phyloP scores from a whole-genome alignment of 1,139 yeast species.

The Hemisphaericaspora lyxosophila region DNA sequence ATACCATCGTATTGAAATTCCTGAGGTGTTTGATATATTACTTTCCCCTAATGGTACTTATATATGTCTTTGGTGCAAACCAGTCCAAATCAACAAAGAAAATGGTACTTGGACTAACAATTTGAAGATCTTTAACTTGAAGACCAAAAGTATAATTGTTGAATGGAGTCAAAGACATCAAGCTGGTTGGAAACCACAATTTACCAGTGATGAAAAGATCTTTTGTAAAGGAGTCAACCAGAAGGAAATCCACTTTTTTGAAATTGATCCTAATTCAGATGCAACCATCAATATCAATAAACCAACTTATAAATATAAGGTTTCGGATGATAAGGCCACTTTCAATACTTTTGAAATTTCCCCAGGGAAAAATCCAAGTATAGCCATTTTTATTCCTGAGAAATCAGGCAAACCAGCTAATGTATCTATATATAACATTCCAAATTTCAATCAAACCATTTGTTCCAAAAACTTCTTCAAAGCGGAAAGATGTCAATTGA shows the following conservation, averaged over 20 bases:
- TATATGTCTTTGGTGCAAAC: constrained; percentile 89
- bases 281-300: constrained; percentile 37
- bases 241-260: constrained; percentile 74
- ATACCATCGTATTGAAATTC: constrained; percentile 42
- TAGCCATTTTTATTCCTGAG: constrained; percentile 90
- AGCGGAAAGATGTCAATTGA: constrained; percentile 89
- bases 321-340: constrained; percentile 56
- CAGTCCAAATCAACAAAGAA: constrained; percentile 56
- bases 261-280: constrained; percentile 48
- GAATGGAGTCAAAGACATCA: constrained; percentile 81
- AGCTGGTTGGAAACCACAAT: constrained; percentile 89
- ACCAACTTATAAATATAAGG: constrained; percentile 61
- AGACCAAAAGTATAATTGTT: constrained; percentile 48
- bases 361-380: constrained; percentile 89
- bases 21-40: constrained; percentile 75
- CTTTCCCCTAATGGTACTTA: constrained; percentile 89
- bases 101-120: constrained; percentile 74
- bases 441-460: constrained; percentile 74
- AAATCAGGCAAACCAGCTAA: constrained; percentile 82
- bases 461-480: constrained; percentile 89
- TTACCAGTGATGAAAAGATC: constrained; percentile 72
- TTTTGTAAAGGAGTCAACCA: constrained; percentile 60
- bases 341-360: constrained; percentile 62
- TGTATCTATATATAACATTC: constrained; percentile 78
- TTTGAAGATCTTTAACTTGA: constrained; percentile 69